These are phyloP conservation scores for Dactylellina sp. DNA, from an alignment of 2,329 filamentous ascomycete species.

Conservation along the genomic window DNA sequence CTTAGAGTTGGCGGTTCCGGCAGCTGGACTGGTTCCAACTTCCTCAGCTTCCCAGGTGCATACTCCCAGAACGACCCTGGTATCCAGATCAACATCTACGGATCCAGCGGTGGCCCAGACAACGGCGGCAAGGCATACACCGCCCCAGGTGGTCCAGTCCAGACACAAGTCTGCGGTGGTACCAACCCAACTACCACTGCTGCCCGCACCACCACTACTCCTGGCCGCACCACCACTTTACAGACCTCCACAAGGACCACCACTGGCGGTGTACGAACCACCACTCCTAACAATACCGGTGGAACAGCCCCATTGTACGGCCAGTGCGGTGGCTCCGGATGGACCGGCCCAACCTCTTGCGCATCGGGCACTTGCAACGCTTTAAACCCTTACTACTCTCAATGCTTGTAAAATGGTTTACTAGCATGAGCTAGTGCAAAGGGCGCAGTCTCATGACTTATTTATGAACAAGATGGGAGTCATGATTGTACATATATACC, in stretches of 20 bases:
- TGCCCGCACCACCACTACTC: conserved; percentile 15
- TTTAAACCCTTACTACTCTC: conserved; percentile 62
- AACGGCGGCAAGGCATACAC: conserved; percentile 46
- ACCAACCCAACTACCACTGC: conserved; percentile 27
- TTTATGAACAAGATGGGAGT: background rate
- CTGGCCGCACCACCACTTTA: conserved; percentile 10
- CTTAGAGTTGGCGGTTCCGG: conserved; percentile 64
- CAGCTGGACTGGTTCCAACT: conserved; percentile 59
- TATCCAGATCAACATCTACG: conserved; percentile 57
- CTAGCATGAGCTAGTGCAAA: background rate
- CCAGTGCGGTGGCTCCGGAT: conserved; percentile 63
- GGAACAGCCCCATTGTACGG: conserved; percentile 60
- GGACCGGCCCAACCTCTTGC: conserved; percentile 62
- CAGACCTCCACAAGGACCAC: conserved; percentile 20
- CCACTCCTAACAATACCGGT: conserved; percentile 5
- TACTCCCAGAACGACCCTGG: conserved; percentile 63
- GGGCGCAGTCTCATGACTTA: background rate
- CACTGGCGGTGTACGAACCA: background rate
- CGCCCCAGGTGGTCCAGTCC: conserved; percentile 51
- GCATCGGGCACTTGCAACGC: conserved; percentile 62
- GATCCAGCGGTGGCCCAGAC: conserved; percentile 27
- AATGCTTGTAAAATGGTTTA: conserved; percentile 35
- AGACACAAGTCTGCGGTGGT: conserved; percentile 26
- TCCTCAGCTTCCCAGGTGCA: conserved; percentile 61
- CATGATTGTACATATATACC: conserved; percentile 45